Percentiles rank a stretch among this genome's conserved stretches.
These are phyloP conservation scores for Chloranthus sessilifolius DNA, from an alignment of 164 flowering plant genomes.

Conservation along the genomic window DNA sequence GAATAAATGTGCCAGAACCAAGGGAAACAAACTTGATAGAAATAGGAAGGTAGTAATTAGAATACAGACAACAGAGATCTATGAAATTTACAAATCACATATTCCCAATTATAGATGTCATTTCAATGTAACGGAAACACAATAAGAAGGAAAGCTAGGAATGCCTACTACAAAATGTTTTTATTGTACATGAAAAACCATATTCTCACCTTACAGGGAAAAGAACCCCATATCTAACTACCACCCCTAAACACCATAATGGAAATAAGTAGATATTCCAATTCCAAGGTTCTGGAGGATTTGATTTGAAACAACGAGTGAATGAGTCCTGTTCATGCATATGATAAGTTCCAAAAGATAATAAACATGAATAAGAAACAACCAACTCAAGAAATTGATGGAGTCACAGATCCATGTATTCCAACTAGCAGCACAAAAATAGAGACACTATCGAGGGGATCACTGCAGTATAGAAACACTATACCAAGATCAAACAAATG, in stretches of 20 bases:
- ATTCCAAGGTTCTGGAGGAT: constrained; percentile 96
- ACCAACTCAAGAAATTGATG: constrained; percentile 1
- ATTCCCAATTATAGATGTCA: too few relatives aligned
- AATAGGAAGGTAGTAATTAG: background rate
- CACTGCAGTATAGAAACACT: too few relatives aligned
- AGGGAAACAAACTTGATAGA: constrained; percentile 1
- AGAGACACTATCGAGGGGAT: too few relatives aligned
- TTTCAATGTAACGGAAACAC: too few relatives aligned
- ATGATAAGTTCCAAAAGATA: background rate
- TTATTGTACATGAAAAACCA: background rate
- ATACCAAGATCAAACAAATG: too few relatives aligned
- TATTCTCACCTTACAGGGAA: constrained; percentile 67
- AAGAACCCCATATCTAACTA: constrained; percentile 66
- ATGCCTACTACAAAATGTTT: too few relatives aligned
- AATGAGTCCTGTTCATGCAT: constrained; percentile 72
- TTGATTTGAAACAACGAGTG: constrained; percentile 98
- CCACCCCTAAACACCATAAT: constrained; percentile 85
- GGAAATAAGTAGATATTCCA: constrained; percentile 96
- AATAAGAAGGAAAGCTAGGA: too few relatives aligned
- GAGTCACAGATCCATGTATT: too few relatives aligned
- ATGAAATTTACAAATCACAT: too few relatives aligned
- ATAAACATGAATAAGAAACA: background rate
- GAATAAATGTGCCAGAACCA: background rate
- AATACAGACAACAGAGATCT: background rate
- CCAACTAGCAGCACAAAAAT: too few relatives aligned